Percentiles rank a stretch among this genome's conserved stretches.
Conservation (phyloP, 805 yeast genomes). For the Wickerhamomyces silvicola region DNA sequence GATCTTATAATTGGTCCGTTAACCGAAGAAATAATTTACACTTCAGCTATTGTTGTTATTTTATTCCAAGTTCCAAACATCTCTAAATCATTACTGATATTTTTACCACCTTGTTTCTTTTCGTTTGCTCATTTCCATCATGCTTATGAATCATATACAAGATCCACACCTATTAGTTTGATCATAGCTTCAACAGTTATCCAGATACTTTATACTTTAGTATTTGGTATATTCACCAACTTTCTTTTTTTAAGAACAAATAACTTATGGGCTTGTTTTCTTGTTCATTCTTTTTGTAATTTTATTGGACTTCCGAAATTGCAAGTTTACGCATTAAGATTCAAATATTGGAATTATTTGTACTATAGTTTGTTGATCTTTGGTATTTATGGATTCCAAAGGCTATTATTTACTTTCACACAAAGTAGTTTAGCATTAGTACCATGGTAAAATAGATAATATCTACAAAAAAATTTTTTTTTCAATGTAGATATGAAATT, state of each 20-base stretch:
- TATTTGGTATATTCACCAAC: conserved; percentile 67
- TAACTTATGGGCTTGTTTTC: conserved; percentile 49
- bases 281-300: conserved; percentile 65
- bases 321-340: conserved; percentile 8
- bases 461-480: conserved; percentile 2
- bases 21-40: conserved; percentile 70
- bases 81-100: conserved; percentile 20
- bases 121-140: conserved; percentile 80
- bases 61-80: conserved; percentile 21
- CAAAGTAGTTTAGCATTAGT: conserved; percentile 13
- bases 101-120: conserved; percentile 55
- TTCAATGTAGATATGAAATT: too few relatives aligned
- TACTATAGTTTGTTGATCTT: conserved; percentile 34
- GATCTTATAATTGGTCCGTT: conserved; percentile 66
- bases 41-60: conserved; percentile 37
- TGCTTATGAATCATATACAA: conserved; percentile 41
- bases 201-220: conserved; percentile 59
- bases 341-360: conserved; percentile 23
- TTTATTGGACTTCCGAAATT: conserved; percentile 57
- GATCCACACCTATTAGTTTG: conserved; percentile 20
- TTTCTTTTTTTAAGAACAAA: conserved; percentile 45
- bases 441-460: conserved; percentile 5
- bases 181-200: conserved; percentile 34
- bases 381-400: conserved; percentile 38
- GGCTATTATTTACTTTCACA: conserved; percentile 23